Evolutionary conservation across 2,329 filamentous ascomycete species (phyloP), one percentile per base, ranked within the genome.

Genomic region (Chalara sp.): DNA sequence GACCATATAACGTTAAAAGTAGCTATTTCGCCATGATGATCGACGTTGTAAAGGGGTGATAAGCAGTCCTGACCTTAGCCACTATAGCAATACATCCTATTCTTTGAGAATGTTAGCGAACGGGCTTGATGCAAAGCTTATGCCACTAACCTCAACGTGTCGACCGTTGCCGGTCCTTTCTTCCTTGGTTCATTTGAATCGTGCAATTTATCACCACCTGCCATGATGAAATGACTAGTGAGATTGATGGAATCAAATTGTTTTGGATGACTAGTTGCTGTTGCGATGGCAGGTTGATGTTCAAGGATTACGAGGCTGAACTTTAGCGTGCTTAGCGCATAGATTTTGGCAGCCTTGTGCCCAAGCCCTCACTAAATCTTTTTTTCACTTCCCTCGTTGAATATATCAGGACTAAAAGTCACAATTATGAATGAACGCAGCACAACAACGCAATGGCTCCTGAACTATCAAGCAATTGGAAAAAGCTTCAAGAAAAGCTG

Each of bases 131-230:
- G 40, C 29, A 28, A 28, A 8, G n/a, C 8, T 43, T 7, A 4
- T 6, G 49, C 56, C 59, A 72, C 81, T 63, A 75, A 88, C 86
- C 81, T 80, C 60, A 97, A 76, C 32, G 90, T 92, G 61, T 89
- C 86, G 55, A 93, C 74, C 35, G 90, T 96, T 60, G 91, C 90
- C 65, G 84, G 84, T 50, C 90, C 86, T 66, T 85, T 95, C 68
- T 92, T 72, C 43, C 76, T 73, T 2, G 78, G 78, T 10, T 81
- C 79, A 12, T 75, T 65, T 21, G 75, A 65, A 59, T 84, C 79
- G 35, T 75, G 73, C 52, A 70, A 71, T 30, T 72, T 68, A 40
- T 70, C 71, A 50, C 72, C 71, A 12, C 71, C 73, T 53, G 71
- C 74, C 80, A 83, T 83, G 72, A 75, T 77, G 51, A 68, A 59